These are phyloP conservation scores for Camellia granthamiana DNA, from an alignment of 148 eudicot genomes.

Conservation along the genomic window DNA sequence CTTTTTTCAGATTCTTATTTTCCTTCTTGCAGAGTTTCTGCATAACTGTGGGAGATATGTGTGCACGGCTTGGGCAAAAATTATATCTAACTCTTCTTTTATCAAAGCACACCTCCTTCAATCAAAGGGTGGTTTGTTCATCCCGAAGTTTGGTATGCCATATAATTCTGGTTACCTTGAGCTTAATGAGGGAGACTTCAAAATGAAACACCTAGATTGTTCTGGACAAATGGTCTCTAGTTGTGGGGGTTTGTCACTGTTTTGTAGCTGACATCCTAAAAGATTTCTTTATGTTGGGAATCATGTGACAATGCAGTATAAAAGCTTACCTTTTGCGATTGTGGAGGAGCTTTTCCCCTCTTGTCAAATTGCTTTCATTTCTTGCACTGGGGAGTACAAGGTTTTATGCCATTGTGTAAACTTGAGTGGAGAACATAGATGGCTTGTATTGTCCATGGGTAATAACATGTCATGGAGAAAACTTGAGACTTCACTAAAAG, in stretches of 20 bases:
- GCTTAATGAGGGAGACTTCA: not conserved
- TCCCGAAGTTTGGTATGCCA: not conserved
- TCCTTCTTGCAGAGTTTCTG: slow-evolving; percentile 9
- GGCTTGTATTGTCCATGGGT: slow-evolving; percentile 6
- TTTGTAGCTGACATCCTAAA: too few relatives aligned
- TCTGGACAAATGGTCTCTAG: not conserved
- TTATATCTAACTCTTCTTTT: not conserved
- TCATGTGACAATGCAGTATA: not conserved
- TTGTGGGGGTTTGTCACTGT: not conserved
- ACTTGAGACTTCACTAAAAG: not conserved
- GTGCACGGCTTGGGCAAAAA: slow-evolving; percentile 7
- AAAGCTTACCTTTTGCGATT: not conserved
- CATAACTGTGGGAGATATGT: slow-evolving; percentile 8
- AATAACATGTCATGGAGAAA: slow-evolving; percentile 2
- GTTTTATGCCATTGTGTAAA: slow-evolving; percentile 1
- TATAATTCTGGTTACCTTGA: not conserved
- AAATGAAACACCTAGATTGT: not conserved
- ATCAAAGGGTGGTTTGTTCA: not conserved
- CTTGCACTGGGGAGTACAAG: slow-evolving; percentile 11
- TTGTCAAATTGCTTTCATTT: not conserved
- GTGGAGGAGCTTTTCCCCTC: not conserved
- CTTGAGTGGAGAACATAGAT: not conserved
- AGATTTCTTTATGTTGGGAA: not conserved
- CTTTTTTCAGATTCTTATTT: slow-evolving; percentile 9
- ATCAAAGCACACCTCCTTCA: slow-evolving; percentile 1